These are phyloP conservation scores for Pugionium dolabratum DNA, from an alignment of 345 rosid species.

Conservation along the genomic window DNA sequence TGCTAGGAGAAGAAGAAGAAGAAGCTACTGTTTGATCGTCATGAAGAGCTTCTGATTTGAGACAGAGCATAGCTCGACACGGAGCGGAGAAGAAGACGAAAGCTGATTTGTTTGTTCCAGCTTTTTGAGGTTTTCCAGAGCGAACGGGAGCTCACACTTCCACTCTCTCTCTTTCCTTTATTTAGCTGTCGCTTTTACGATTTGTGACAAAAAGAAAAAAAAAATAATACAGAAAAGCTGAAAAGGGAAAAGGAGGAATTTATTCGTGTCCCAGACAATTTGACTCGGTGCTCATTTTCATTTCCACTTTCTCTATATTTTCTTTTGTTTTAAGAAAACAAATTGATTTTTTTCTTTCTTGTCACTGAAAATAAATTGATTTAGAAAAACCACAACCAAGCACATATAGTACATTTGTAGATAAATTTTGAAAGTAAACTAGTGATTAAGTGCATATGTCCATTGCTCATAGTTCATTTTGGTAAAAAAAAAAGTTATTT, in stretches of 20 bases:
- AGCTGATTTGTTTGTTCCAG: slow-evolving; percentile 1
- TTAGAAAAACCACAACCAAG: no score
- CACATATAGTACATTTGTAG: no score
- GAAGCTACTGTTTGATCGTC: slow-evolving; percentile 44
- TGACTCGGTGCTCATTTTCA: slow-evolving; percentile 32
- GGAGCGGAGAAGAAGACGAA: slow-evolving; percentile 22
- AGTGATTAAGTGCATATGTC: no score
- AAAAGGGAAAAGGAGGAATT: slow-evolving; percentile 34
- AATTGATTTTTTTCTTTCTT: no score
- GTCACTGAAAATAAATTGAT: no score
- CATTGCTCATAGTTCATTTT: no score
- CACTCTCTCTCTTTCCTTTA: slow-evolving; percentile 18
- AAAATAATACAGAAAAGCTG: slow-evolving; percentile 14
- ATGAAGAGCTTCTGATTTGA: slow-evolving; percentile 55
- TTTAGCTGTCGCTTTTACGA: slow-evolving; percentile 27
- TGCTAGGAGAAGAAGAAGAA: slow-evolving; percentile 38
- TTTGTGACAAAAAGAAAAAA: background rate
- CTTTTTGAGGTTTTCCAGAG: slow-evolving; percentile 13
- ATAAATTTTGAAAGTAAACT: no score
- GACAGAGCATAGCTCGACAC: slow-evolving; percentile 53
- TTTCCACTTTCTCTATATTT: background rate
- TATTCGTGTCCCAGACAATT: slow-evolving; percentile 31
- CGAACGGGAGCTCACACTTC: slow-evolving; percentile 16
- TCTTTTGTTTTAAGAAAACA: no score
- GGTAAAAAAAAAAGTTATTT: no score